Evolutionary conservation across 139 green algal genomes (phyloP), one percentile per base, ranked within the genome.

Genomic region (Trebouxia sp.): DNA sequence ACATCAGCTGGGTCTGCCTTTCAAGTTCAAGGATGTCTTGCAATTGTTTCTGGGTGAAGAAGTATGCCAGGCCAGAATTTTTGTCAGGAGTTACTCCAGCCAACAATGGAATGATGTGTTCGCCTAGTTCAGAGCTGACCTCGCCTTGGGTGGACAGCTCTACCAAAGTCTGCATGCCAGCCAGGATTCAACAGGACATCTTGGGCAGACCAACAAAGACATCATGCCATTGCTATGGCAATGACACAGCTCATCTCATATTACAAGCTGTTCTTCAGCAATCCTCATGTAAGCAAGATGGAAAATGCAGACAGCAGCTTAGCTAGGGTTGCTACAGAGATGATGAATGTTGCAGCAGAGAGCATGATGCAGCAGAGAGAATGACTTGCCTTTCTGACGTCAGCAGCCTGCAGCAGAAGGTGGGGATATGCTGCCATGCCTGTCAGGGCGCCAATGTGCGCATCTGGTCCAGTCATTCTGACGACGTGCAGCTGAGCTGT

Each of bases 41-140:
- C 41, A 77, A 12, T 55, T 77, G 39, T 30, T 38, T 26, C n/a
- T 77, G 67, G 22, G 67, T 56, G 41, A 77, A 77, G 12, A 53
- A 77, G 14, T 51, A 51, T 37, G 24, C 39, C 39, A 77, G 38
- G 67, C 67, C 67, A 26, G 39, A 9, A 15, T 47, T 12, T 1
- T 51, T 53, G 42, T 77, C 39, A 53, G 42, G 6, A 8, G 22
- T 24, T 38, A 15, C 39, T n/a, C 41, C 42, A 77, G 67, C 26
- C 41, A 53, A 26, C 53, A 77, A 39, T 17, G 42, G 41, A 39
- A 56, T 37, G 0, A 77, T 56, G 8, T 56, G 22, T 30, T 56
- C 39, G 38, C 42, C 67, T 47, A 77, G 39, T 15, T 56, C 67
- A 15, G 67, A 7, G 6, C 41, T 32, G 26, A 35, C 32, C 30